Percentiles rank a stretch among this genome's conserved stretches.
Conservation (phyloP, 192 early-diverging fungal species). For the Spizellomyces punctatus region DNA sequence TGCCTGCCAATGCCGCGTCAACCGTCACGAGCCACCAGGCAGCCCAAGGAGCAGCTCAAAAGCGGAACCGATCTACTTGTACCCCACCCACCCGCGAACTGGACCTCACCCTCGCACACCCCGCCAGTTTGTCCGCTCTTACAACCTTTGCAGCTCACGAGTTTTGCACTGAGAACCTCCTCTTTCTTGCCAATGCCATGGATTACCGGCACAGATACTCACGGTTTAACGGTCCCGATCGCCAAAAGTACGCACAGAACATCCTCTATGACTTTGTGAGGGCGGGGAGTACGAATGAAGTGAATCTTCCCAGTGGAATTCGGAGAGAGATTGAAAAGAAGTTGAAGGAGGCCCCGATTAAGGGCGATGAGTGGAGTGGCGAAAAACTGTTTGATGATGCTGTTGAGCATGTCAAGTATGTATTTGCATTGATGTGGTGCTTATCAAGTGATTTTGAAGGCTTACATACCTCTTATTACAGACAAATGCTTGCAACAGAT, state of each 20-base stretch:
- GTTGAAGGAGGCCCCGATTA: constrained; percentile 3
- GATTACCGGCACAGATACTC: constrained; percentile 3
- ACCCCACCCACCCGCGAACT: constrained; percentile 17
- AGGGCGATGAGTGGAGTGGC: background rate
- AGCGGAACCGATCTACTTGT: background rate
- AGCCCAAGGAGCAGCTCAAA: background rate
- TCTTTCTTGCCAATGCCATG: constrained; percentile 15
- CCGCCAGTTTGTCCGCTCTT: constrained; percentile 2
- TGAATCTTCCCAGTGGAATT: constrained; percentile 19
- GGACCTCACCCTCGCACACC: constrained; percentile 12
- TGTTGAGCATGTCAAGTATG: constrained; percentile 25
- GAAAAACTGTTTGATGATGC: constrained; percentile 5
- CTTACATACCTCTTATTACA: background rate
- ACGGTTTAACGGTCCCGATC: background rate
- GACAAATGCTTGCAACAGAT: constrained; percentile 25
- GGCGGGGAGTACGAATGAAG: constrained; percentile 17
- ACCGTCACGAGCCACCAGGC: background rate
- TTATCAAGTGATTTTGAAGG: background rate
- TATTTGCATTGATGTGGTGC: background rate
- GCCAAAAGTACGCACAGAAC: constrained; percentile 5
- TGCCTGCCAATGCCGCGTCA: background rate
- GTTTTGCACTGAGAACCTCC: constrained; percentile 22
- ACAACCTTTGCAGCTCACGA: constrained; percentile 21
- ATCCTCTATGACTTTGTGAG: constrained; percentile 7
- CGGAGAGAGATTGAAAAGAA: constrained; percentile 10